A percentile compares a stretch with the other conserved stretches of the same genome.
These are phyloP conservation scores for Saccharomyces hybrid DNA, from an alignment of 1,139 yeast species.

Conservation along the genomic window DNA sequence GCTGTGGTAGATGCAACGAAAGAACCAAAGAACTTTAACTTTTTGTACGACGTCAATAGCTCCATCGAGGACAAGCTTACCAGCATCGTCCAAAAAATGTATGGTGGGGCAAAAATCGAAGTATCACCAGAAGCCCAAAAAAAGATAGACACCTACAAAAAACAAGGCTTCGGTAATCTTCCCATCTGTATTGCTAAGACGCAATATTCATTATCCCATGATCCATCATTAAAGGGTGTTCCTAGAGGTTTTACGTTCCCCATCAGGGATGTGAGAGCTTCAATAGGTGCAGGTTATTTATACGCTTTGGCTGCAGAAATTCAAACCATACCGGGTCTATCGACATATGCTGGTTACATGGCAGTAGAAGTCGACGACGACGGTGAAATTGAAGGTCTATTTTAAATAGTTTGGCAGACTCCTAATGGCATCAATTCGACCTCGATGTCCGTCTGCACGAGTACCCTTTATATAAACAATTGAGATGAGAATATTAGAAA, in stretches of 20 bases:
- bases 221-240: conserved; percentile 73
- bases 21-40: conserved; percentile 50
- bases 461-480: neutral
- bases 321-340: conserved; percentile 77
- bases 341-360: conserved; percentile 80
- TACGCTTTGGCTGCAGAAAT: conserved; percentile 79
- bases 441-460: neutral
- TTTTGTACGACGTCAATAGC: conserved; percentile 64
- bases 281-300: conserved; percentile 77
- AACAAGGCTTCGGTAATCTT: conserved; percentile 64
- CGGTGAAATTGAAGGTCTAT: conserved; percentile 73
- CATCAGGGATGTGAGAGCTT: conserved; percentile 69
- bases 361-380: conserved; percentile 72
- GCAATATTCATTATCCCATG: conserved; percentile 75
- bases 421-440: neutral
- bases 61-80: conserved; percentile 70
- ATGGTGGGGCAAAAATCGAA: conserved; percentile 65
- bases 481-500: neutral
- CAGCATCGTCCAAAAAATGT: conserved; percentile 64
- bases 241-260: conserved; percentile 75
- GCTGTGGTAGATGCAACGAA: conserved; percentile 76
- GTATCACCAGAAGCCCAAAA: conserved; percentile 57
- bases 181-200: conserved; percentile 82
- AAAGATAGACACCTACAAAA: conserved; percentile 57
- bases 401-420: conserved; percentile 32